phyloP scores from a whole-genome alignment of 345 rosid species.

The Brassica carinata region DNA sequence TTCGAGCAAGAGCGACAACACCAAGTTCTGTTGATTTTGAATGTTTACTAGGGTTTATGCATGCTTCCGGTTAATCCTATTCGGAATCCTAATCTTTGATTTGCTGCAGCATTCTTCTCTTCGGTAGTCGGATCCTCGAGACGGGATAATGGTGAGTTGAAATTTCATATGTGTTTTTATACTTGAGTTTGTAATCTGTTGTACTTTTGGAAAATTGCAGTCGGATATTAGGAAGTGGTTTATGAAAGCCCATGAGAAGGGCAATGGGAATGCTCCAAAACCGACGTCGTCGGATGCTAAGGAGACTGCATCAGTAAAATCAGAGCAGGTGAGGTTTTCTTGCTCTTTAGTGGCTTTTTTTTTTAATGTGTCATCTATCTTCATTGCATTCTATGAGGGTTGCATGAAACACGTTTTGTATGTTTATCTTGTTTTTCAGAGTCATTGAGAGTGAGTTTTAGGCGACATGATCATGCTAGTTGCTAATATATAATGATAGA shows the following conservation, averaged over 20 bases:
- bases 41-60: neutral
- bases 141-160: constrained; percentile 33
- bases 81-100: neutral
- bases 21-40: neutral
- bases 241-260: constrained; percentile 88
- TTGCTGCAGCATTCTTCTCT: constrained; percentile 37
- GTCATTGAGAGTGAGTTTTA: too few relatives aligned
- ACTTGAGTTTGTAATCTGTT: constrained; percentile 8
- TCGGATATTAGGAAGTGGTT: constrained; percentile 98
- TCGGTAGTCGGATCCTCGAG: constrained; percentile 9
- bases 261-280: constrained; percentile 49
- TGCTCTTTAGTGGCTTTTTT: constrained; percentile 6
- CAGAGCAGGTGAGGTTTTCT: constrained; percentile 53
- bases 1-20: too few relatives aligned
- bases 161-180: neutral
- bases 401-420: constrained; percentile 3
- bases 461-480: neutral
- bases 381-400: neutral
- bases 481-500: neutral
- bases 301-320: constrained; percentile 41
- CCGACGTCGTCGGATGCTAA: constrained; percentile 40
- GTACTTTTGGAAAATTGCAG: constrained; percentile 48
- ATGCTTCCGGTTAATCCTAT: neutral
- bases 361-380: neutral
- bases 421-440: neutral